Evolutionary conservation across 106 monocot species (phyloP).

Genomic region (Hemerocallis citrina): DNA sequence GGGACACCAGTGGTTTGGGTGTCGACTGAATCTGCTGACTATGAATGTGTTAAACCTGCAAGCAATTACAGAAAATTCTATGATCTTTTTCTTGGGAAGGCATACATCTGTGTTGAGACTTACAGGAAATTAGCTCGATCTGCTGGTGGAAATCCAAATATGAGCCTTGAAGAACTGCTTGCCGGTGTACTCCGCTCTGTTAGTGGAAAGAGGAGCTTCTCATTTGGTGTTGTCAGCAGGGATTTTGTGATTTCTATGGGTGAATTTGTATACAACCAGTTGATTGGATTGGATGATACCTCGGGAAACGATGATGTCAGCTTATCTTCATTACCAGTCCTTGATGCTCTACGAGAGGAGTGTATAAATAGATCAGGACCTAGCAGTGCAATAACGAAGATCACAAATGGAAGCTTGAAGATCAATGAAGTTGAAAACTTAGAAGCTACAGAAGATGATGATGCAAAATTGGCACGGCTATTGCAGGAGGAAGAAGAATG

Average conservation of each 20-base stretch:
- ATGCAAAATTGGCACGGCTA: constrained; percentile 75
- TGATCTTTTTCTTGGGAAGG: constrained; percentile 74
- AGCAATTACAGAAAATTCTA: constrained; percentile 66
- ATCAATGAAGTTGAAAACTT: constrained; percentile 39
- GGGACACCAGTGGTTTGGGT: constrained; percentile 82
- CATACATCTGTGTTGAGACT: constrained; percentile 65
- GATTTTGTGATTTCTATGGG: constrained; percentile 88
- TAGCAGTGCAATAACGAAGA: not conserved
- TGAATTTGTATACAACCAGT: constrained; percentile 86
- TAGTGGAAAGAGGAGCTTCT: constrained; percentile 45
- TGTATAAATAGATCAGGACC: constrained; percentile 32
- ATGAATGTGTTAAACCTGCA: constrained; percentile 93
- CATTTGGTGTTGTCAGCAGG: constrained; percentile 37
- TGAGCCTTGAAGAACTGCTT: constrained; percentile 80
- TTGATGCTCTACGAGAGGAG: constrained; percentile 72
- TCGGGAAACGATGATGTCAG: constrained; percentile 30
- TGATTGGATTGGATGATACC: constrained; percentile 73
- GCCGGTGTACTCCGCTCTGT: constrained; percentile 79
- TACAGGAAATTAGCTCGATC: constrained; percentile 60
- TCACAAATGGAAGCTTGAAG: constrained; percentile 41
- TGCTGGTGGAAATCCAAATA: constrained; percentile 68
- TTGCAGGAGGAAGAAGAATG: constrained; percentile 91
- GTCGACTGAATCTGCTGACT: constrained; percentile 78
- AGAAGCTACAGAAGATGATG: constrained; percentile 59
- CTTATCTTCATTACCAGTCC: constrained; percentile 56